Evolutionary conservation across 345 rosid species (phyloP).

Genomic region (Sonneratia alba): DNA sequence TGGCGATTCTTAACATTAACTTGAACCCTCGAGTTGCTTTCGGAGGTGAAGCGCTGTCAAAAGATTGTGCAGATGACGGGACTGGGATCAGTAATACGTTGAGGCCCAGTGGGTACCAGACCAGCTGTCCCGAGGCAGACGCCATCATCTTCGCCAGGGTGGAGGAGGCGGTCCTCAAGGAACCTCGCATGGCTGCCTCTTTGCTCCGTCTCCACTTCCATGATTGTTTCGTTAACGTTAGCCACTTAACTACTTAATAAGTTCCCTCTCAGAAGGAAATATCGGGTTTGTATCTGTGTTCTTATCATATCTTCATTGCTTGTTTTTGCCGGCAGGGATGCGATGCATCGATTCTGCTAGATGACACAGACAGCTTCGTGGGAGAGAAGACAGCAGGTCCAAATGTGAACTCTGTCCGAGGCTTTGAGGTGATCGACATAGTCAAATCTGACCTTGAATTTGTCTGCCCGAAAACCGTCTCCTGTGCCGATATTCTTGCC

Average conservation of each 20-base stretch:
- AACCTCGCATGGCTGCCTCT: conserved; percentile 72
- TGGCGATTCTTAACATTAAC: not conserved
- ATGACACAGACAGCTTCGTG: conserved; percentile 41
- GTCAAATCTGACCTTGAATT: conserved; percentile 63
- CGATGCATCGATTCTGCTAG: conserved; percentile 73
- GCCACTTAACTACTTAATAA: conserved; percentile 9
- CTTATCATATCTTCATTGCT: not conserved
- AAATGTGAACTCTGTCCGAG: conserved; percentile 69
- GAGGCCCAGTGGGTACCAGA: conserved; percentile 35
- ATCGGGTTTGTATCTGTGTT: not conserved
- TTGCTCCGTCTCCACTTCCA: conserved; percentile 76
- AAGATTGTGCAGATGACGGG: conserved; percentile 35
- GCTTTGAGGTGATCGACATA: conserved; percentile 67
- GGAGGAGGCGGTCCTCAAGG: conserved; percentile 41
- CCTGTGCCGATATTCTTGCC: conserved; percentile 89
- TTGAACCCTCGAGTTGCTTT: conserved; percentile 13
- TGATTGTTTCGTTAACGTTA: conserved; percentile 73
- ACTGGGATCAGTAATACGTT: conserved; percentile 10
- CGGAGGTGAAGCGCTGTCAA: conserved; percentile 20
- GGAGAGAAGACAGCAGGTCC: conserved; percentile 86
- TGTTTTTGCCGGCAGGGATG: conserved; percentile 45
- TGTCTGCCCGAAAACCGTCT: conserved; percentile 65
- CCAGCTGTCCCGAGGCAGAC: conserved; percentile 63
- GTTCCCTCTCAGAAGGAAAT: not conserved
- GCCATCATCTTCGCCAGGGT: conserved; percentile 53